Percentiles rank a stretch among this genome's conserved stretches.
These are phyloP conservation scores for Aspergillus fumigatiaffinis DNA, from an alignment of 2,329 filamentous ascomycete genomes.

Conservation along the genomic window DNA sequence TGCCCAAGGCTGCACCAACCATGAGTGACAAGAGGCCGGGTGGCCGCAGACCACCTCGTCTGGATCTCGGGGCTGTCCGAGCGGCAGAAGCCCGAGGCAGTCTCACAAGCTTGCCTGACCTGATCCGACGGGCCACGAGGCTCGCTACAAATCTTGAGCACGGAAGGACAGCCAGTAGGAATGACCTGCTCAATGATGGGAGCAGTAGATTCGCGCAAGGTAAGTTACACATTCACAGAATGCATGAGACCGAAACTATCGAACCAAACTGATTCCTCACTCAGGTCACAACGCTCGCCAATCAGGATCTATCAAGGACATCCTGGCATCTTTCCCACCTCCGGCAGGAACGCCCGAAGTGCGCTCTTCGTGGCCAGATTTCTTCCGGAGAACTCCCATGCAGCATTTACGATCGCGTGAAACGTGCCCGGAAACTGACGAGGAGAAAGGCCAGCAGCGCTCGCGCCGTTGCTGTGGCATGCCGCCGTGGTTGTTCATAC, in stretches of 20 bases:
- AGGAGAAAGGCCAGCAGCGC: slow-evolving; percentile 21
- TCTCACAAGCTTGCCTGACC: slow-evolving; percentile 83
- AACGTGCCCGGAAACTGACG: slow-evolving; percentile 14
- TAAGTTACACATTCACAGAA: slow-evolving; percentile 14
- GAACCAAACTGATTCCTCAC: slow-evolving; percentile 2
- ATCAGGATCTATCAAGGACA: slow-evolving; percentile 58
- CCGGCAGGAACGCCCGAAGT: slow-evolving; percentile 50
- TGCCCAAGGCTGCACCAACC: slow-evolving; percentile 28
- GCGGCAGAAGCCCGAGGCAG: slow-evolving; percentile 81
- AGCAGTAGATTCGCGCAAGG: slow-evolving; percentile 25
- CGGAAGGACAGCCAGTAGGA: slow-evolving; percentile 63
- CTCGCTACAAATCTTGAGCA: slow-evolving; percentile 84
- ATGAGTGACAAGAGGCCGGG: slow-evolving; percentile 40
- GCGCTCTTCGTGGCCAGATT: slow-evolving; percentile 36
- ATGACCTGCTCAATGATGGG: slow-evolving; percentile 42
- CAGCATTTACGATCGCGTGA: slow-evolving; percentile 28
- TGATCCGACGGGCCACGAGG: slow-evolving; percentile 83
- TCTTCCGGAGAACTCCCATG: slow-evolving; percentile 34
- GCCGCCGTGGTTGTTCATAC: slow-evolving; percentile 71
- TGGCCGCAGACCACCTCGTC: slow-evolving; percentile 58
- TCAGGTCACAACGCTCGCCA: slow-evolving; percentile 29
- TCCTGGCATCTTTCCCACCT: slow-evolving; percentile 62
- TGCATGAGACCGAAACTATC: background rate
- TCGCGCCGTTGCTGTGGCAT: slow-evolving; percentile 76
- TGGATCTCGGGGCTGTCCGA: slow-evolving; percentile 78